Conservation (phyloP, 2,329 filamentous ascomycete species). For the Fusarium caatingaense region DNA sequence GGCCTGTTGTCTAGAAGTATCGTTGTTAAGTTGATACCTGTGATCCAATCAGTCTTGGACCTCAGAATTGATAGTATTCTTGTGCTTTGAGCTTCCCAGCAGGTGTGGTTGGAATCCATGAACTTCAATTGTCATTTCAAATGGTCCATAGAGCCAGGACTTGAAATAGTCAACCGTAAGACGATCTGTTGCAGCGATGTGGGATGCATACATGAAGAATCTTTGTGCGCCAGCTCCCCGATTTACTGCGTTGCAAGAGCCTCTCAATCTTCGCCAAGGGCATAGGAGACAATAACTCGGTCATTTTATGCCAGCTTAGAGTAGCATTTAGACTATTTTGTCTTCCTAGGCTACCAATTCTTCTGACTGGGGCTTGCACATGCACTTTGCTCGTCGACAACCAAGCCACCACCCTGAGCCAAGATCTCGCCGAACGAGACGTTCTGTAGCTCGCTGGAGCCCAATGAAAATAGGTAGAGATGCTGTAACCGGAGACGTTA, state of each 20-base stretch:
- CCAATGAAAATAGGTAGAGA: background rate
- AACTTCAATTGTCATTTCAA: background rate
- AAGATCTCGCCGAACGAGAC: background rate
- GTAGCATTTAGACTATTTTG: no score
- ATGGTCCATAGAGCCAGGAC: background rate
- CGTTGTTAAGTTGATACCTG: background rate
- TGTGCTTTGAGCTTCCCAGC: background rate
- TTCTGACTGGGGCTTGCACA: no score
- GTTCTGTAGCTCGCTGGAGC: background rate
- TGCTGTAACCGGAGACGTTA: constrained; percentile 38
- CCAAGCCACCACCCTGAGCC: background rate
- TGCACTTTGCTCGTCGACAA: background rate
- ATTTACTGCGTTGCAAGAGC: no score
- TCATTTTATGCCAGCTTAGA: no score
- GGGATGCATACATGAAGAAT: no score
- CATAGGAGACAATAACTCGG: no score
- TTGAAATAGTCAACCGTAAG: background rate
- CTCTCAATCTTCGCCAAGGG: no score
- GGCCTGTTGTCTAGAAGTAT: background rate
- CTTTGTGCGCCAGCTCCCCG: no score
- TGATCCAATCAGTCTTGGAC: background rate
- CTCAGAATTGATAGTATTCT: background rate
- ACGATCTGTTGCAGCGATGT: background rate
- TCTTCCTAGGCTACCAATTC: no score
- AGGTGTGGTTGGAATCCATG: background rate